These are phyloP conservation scores for Nakazawaea populi DNA, from an alignment of 805 yeast species.

Conservation along the genomic window DNA sequence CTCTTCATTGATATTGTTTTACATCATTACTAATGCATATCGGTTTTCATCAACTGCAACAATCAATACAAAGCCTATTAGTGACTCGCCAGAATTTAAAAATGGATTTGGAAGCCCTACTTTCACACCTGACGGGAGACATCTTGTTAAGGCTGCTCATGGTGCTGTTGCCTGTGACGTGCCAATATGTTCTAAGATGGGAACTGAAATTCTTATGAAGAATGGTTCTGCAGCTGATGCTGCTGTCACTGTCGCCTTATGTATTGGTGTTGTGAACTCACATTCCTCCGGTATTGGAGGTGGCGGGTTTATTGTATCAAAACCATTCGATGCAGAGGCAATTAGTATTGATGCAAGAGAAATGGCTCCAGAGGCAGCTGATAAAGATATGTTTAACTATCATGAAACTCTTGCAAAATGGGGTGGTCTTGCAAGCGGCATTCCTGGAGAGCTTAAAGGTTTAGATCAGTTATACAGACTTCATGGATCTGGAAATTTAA, in stretches of 20 bases:
- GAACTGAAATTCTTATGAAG: conserved; percentile 42
- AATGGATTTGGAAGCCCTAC: conserved; percentile 29
- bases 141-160: conserved; percentile 31
- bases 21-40: not conserved
- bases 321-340: conserved; percentile 36
- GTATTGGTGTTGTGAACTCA: conserved; percentile 80
- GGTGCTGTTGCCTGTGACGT: conserved; percentile 71
- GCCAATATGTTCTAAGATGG: conserved; percentile 57
- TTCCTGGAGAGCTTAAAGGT: conserved; percentile 91
- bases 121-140: conserved; percentile 33
- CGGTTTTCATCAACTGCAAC: not conserved
- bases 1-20: not conserved
- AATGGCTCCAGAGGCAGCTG: conserved; percentile 65
- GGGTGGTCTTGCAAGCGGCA: conserved; percentile 86
- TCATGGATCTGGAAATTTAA: conserved; percentile 66
- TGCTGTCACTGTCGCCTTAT: conserved; percentile 79
- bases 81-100: not conserved
- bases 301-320: conserved; percentile 68
- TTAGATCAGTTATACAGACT: conserved; percentile 50
- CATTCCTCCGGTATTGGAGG: conserved; percentile 92
- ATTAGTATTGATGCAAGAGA: conserved; percentile 82
- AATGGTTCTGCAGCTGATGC: conserved; percentile 93
- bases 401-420: conserved; percentile 46
- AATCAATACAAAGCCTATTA: not conserved
- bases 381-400: conserved; percentile 57